These are phyloP conservation scores for Beta lomatogona DNA, from an alignment of 179 eudicot genomes.

Conservation along the genomic window DNA sequence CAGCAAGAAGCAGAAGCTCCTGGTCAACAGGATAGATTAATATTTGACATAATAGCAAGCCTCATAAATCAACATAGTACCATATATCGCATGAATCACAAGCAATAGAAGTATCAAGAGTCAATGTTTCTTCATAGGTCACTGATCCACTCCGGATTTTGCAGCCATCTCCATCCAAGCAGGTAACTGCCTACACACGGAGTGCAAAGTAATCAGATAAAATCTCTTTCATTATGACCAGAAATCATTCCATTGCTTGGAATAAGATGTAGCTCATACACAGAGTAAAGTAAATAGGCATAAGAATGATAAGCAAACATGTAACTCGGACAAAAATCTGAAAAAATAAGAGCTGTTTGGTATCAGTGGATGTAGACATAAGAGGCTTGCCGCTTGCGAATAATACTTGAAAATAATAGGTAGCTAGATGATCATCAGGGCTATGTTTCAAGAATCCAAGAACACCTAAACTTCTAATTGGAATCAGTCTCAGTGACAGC, in stretches of 20 bases:
- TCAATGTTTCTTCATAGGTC: conserved; percentile 57
- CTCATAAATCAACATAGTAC: conserved; percentile 38
- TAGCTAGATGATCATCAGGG: background rate
- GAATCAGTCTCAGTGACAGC: background rate
- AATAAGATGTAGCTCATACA: background rate
- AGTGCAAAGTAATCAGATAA: conserved; percentile 32
- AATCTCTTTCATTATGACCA: background rate
- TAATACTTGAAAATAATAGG: background rate
- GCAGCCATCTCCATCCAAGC: conserved; percentile 95
- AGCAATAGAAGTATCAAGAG: conserved; percentile 88
- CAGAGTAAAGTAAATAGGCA: background rate
- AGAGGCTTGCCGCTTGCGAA: background rate
- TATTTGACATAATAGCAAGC: background rate
- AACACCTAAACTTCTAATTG: background rate
- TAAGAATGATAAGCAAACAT: background rate
- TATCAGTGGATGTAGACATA: background rate
- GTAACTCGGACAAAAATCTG: background rate
- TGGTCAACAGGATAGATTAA: background rate
- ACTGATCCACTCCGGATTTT: conserved; percentile 66
- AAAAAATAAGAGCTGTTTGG: background rate
- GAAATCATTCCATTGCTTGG: conserved; percentile 1
- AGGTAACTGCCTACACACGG: conserved; percentile 90
- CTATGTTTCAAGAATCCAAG: background rate
- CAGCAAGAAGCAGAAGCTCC: background rate
- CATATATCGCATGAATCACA: conserved; percentile 96